These are phyloP conservation scores for Phytophthora pseudosyringae DNA, from an alignment of 352 stramenopile species.

Conservation along the genomic window DNA sequence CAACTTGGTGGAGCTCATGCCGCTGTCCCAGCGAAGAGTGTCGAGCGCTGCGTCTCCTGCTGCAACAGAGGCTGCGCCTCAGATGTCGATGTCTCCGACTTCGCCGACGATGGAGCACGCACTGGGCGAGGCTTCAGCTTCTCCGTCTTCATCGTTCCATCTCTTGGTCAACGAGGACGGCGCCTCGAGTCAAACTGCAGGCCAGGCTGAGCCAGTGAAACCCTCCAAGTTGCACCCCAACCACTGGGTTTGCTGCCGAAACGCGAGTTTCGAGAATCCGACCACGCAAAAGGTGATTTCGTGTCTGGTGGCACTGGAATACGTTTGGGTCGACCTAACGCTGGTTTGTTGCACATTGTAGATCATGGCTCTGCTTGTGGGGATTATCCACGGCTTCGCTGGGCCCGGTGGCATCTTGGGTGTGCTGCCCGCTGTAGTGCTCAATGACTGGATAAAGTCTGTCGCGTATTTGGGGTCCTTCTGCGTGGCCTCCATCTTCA, in stretches of 20 bases:
- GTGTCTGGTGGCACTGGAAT: slow-evolving; percentile 1
- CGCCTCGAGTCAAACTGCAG: slow-evolving; percentile 9
- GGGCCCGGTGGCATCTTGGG: slow-evolving; percentile 82
- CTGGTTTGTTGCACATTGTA: slow-evolving; percentile 13
- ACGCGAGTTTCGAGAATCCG: slow-evolving; percentile 56
- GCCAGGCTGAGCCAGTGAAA: slow-evolving; percentile 7
- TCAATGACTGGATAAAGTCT: slow-evolving; percentile 66
- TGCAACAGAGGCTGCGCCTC: not conserved
- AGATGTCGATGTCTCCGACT: slow-evolving; percentile 5
- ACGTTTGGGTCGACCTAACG: slow-evolving; percentile 1
- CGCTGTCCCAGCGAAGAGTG: slow-evolving; percentile 20
- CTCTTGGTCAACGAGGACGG: slow-evolving; percentile 28
- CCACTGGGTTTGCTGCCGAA: slow-evolving; percentile 41
- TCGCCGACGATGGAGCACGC: slow-evolving; percentile 13
- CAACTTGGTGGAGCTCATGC: slow-evolving; percentile 32
- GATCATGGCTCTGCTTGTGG: slow-evolving; percentile 80
- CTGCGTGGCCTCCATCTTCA: slow-evolving; percentile 88
- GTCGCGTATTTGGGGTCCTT: slow-evolving; percentile 88
- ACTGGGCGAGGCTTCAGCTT: slow-evolving; percentile 4
- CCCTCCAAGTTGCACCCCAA: slow-evolving; percentile 18
- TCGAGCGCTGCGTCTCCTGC: slow-evolving; percentile 20
- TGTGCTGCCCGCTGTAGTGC: slow-evolving; percentile 73
- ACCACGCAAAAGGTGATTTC: slow-evolving; percentile 40
- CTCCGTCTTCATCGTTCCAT: slow-evolving; percentile 32
- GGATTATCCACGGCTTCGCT: slow-evolving; percentile 90